Percentiles rank a stretch among this genome's conserved stretches.
phyloP scores from a whole-genome alignment of 108 stramenopile species.

The Parietichytrium sp. region DNA sequence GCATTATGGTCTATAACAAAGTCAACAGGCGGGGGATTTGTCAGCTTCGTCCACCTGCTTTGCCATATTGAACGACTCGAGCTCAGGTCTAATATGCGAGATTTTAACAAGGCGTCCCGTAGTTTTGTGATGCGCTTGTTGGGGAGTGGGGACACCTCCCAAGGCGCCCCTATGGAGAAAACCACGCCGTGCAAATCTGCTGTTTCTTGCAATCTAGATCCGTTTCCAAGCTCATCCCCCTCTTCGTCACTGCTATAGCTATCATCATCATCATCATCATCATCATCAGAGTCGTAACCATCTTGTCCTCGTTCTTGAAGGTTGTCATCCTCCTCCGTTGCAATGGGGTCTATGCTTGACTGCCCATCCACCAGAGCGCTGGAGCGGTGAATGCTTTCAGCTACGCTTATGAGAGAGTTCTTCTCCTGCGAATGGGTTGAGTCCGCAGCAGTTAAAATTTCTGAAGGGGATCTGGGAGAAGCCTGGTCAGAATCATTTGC shows the following conservation, averaged over 20 bases:
- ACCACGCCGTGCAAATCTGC: no score
- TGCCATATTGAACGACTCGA: background rate
- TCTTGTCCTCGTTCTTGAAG: background rate
- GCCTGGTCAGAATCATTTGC: no score
- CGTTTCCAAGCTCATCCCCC: background rate
- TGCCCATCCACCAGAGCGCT: no score
- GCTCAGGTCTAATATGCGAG: background rate
- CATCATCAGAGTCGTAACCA: background rate
- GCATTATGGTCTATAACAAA: background rate
- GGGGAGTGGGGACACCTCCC: background rate
- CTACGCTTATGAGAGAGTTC: no score
- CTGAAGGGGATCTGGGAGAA: no score
- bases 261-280: background rate
- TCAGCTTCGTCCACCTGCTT: background rate
- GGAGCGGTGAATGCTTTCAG: no score
- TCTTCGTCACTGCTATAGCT: background rate
- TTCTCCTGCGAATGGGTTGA: no score
- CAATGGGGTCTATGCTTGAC: no score
- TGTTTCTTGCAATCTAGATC: no score
- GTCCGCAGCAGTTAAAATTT: no score
- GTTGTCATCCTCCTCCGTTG: background rate
- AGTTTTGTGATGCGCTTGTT: background rate
- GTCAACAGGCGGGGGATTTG: conserved; percentile 2
- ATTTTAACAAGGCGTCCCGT: background rate
- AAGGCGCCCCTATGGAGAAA: conserved; percentile 31